phyloP scores from a whole-genome alignment of 352 stramenopile species.

The Hyphochytrium catenoides region DNA sequence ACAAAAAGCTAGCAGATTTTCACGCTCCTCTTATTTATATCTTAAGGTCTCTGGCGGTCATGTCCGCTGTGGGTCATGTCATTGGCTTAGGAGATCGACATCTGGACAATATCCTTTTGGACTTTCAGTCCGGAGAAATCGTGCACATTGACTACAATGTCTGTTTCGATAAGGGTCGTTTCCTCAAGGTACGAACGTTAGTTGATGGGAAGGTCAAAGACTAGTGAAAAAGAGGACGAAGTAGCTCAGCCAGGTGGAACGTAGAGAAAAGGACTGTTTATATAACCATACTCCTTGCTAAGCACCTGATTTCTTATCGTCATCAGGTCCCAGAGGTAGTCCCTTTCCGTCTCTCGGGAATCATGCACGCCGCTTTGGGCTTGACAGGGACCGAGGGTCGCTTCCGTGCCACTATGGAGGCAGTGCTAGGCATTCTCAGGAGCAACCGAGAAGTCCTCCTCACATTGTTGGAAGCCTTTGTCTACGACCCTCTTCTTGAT shows the following conservation, averaged over 20 bases:
- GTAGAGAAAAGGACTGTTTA: no score
- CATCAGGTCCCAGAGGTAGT: slow-evolving; percentile 49
- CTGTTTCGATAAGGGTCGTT: slow-evolving; percentile 64
- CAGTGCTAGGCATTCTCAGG: slow-evolving; percentile 35
- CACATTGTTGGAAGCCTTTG: slow-evolving; percentile 48
- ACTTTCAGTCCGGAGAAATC: slow-evolving; percentile 37
- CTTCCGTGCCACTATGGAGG: slow-evolving; percentile 40
- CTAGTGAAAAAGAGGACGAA: no score
- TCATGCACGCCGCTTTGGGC: slow-evolving; percentile 41
- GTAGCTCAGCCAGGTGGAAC: no score
- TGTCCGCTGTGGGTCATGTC: slow-evolving; percentile 60
- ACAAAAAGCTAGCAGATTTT: slow-evolving; percentile 24
- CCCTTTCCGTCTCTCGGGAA: slow-evolving; percentile 62
- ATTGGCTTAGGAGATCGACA: slow-evolving; percentile 69
- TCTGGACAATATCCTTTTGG: slow-evolving; percentile 70
- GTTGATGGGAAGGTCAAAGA: no score
- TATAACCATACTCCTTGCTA: no score
- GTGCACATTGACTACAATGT: slow-evolving; percentile 80
- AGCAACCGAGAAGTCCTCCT: slow-evolving; percentile 31
- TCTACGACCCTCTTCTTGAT: slow-evolving; percentile 53
- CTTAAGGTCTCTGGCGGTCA: slow-evolving; percentile 42
- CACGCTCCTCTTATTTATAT: no score
- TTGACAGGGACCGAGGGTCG: slow-evolving; percentile 37
- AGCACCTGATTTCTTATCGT: no score
- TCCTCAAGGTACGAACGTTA: slow-evolving; percentile 64